Evolutionary conservation across 2,329 filamentous ascomycete species (phyloP), one percentile per base, ranked within the genome.

Genomic region (Aspergillus bombycis): DNA sequence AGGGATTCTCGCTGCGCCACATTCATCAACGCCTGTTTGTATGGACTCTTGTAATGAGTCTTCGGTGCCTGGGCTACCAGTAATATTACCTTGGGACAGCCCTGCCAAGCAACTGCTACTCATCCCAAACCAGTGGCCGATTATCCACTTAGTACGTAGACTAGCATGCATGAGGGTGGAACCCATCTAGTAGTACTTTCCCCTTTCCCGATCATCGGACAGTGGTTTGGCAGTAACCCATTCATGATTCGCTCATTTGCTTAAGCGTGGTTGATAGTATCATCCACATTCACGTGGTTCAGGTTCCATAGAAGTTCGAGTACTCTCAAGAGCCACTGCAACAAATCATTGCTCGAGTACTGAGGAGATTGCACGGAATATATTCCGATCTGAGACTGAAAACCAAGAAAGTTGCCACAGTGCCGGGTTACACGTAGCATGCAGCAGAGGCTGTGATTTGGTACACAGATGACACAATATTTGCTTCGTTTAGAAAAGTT

Each of bases 361-460:
- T 50, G 10, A 28, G 14, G 26, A 50, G 19, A 50, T 50, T 30
- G 46, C 46, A 50, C 45, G 16, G 14, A 50, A 50, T 32, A 30
- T n/a, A 19, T 10, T 52, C 30, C 30, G 28, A 34, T 52, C 28
- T n/a, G 28, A 19, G 48, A 32, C 48, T 52, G 3, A 19, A 50
- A 54, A 16, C n/a, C 52, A 36, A 26, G 23, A 7, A 55, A 23
- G 19, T 55, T 36, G 52, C 32, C 21, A 38, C 30, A 32, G 23
- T 43, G 30, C 46, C 36, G 34, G 36, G 58, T 55, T 62, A 62
- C 60, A 58, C 60, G 55, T 62, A 55, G 53, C 62, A 57, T 61
- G 58, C 58, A 63, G 23, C 34, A 38, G 32, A 60, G 23, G 50
- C 23, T 60, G 26, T n/a, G 34, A 14, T 36, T 36, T 36, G 34